Evolutionary conservation across 2,329 filamentous ascomycete genomes (phyloP).

Genomic region (Xylariomycetidae sp.): DNA sequence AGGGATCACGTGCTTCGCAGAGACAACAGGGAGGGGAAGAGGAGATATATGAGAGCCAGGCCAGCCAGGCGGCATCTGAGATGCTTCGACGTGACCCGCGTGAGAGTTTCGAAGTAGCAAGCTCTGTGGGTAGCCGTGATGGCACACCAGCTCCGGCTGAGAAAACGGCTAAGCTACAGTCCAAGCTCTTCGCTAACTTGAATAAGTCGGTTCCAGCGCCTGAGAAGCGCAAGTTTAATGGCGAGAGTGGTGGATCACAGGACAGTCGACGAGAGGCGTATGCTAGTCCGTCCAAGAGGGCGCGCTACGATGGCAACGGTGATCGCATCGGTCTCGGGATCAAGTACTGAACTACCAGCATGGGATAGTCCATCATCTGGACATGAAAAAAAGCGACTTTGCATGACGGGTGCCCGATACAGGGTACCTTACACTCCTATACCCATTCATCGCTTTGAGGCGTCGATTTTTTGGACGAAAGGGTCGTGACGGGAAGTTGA

Average conservation of each 20-base stretch:
- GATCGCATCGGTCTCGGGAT: constrained; percentile 48
- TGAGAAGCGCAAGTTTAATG: constrained; percentile 47
- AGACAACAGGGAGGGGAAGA: constrained; percentile 43
- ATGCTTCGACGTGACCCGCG: constrained; percentile 60
- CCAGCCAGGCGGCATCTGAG: constrained; percentile 69
- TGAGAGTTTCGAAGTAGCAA: constrained; percentile 45
- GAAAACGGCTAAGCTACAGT: constrained; percentile 42
- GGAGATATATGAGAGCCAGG: constrained; percentile 66
- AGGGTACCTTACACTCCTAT: too few relatives aligned
- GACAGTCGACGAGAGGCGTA: constrained; percentile 28
- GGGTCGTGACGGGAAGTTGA: too few relatives aligned
- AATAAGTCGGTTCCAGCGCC: constrained; percentile 30
- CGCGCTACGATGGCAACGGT: constrained; percentile 34
- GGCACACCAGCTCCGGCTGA: constrained; percentile 39
- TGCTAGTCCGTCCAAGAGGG: constrained; percentile 47
- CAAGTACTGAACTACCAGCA: too few relatives aligned
- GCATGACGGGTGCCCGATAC: too few relatives aligned
- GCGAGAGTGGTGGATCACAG: too few relatives aligned
- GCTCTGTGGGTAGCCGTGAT: constrained; percentile 37
- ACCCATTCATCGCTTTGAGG: too few relatives aligned
- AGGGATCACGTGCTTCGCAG: constrained; percentile 20
- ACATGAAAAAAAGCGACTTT: too few relatives aligned
- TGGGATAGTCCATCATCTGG: too few relatives aligned
- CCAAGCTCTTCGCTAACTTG: constrained; percentile 42
- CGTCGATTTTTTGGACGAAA: too few relatives aligned